Base-by-base conservation (phyloP, 192 early-diverging fungal genomes). In the Backusella tarrabulga region DNA sequence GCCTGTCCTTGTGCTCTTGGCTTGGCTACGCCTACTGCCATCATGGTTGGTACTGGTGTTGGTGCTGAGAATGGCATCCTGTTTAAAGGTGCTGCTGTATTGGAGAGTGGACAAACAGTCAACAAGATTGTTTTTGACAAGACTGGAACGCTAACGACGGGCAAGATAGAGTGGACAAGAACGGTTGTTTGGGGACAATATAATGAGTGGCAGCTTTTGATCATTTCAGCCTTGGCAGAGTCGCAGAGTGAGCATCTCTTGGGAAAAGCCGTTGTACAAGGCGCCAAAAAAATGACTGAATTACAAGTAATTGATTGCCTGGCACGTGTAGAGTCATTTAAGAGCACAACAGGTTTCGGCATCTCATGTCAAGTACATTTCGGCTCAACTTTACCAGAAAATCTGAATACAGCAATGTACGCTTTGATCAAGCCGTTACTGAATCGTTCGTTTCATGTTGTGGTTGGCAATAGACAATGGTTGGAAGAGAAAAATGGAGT, bases 41-140 rank as follows among this genome's bases (percentile, higher is more conserved):
- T 99, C 26, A 98, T 99, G 97, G 97, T 98, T 9, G 97, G 97
- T 34, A 98, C 97, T 4, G 97, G 97, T 29, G 93, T 99, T 4
- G 97, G 96, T 26, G 97, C 97, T 9, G 88, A 96, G 77, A 84
- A 95, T 67, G 97, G 97, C 26, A 95, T 99, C 74, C 84, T 99
- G 75, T 97, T 99, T 86, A 99, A 99, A 88, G 94, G 96, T 40
- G 97, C 95, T 26, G 91, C 81, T 66, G 90, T 94, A 12, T 82
- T 99, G 52, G 95, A 97, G 75, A 87, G 85, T 2, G 95, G 95
- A 15, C 90, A 92, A 71, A 86, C 85, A 67, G 84, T 99, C 19
- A 92, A 91, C 79, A 94, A 93, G 67, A 86, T 98, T 1, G 92
- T 98, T 35, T 98, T 98, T 86, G 98, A 99, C 87, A 99, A 99